These are phyloP conservation scores for Yamadazyma sp. DNA, from an alignment of 1,139 yeast genomes.

Conservation along the genomic window DNA sequence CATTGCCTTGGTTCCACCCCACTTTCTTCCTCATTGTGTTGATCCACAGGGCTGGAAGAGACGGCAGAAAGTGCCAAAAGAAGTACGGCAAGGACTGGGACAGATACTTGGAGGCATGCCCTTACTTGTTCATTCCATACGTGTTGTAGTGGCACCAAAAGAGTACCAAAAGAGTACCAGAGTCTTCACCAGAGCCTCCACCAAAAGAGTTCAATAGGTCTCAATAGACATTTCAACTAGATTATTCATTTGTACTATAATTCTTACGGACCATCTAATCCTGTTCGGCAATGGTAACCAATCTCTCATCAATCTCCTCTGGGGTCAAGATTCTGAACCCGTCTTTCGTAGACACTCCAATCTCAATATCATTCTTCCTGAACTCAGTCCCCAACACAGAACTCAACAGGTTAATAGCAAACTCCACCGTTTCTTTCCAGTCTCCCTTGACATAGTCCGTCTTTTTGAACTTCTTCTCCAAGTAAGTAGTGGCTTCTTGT, in stretches of 20 bases:
- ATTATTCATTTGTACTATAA: neutral
- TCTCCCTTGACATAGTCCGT: constrained; percentile 72
- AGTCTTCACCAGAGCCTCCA: no score
- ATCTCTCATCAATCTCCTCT: constrained; percentile 91
- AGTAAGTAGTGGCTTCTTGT: constrained; percentile 87
- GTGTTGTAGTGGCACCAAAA: no score
- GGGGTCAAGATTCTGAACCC: constrained; percentile 70
- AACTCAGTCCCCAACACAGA: constrained; percentile 90
- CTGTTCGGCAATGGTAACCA: constrained; percentile 93
- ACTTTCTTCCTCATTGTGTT: constrained; percentile 82
- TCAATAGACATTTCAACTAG: no score
- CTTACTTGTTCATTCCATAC: constrained; percentile 88
- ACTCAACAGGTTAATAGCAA: constrained; percentile 82
- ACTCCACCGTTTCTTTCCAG: constrained; percentile 88
- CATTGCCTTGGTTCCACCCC: constrained; percentile 97
- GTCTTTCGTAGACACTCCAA: constrained; percentile 80
- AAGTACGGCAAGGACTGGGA: constrained; percentile 97
- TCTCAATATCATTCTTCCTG: constrained; percentile 87
- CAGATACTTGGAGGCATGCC: constrained; percentile 80
- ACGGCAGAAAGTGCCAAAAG: constrained; percentile 73
- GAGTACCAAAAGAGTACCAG: no score
- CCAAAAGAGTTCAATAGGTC: no score
- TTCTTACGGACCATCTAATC: constrained; percentile 46
- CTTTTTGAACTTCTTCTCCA: constrained; percentile 90
- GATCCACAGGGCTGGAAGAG: constrained; percentile 86